phyloP scores from a whole-genome alignment of 169 alveolate species.

The Eimeria sp. region DNA sequence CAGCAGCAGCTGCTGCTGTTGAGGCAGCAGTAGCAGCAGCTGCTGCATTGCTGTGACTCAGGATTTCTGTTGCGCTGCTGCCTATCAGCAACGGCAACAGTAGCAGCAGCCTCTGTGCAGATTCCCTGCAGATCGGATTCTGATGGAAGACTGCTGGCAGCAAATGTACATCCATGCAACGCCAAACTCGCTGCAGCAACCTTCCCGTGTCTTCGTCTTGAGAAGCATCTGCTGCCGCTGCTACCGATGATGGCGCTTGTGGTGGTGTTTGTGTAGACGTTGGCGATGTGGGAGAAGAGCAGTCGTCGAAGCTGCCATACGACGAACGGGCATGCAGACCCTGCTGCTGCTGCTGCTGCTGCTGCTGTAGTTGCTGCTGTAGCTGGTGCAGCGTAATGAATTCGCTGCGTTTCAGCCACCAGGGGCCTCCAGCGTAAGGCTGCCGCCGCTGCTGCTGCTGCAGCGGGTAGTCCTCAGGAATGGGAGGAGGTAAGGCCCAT shows the following conservation, averaged over 20 bases:
- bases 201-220: slow-evolving; percentile 15
- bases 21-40: slow-evolving; percentile 34
- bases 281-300: not conserved
- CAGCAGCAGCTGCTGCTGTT: slow-evolving; percentile 3
- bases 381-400: slow-evolving; percentile 49
- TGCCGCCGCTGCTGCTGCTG: slow-evolving; percentile 68
- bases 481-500: slow-evolving; percentile 60
- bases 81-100: slow-evolving; percentile 62
- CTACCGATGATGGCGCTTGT: slow-evolving; percentile 1
- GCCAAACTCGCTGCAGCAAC: slow-evolving; percentile 66
- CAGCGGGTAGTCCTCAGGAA: slow-evolving; percentile 67
- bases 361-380: slow-evolving; percentile 22
- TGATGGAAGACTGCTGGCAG: slow-evolving; percentile 64
- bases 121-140: slow-evolving; percentile 11
- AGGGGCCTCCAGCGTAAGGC: slow-evolving; percentile 67
- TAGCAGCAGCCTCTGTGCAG: slow-evolving; percentile 53
- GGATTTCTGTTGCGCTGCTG: slow-evolving; percentile 66
- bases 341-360: slow-evolving; percentile 64
- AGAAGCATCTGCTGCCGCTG: not conserved
- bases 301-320: not conserved
- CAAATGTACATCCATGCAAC: slow-evolving; percentile 31
- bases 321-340: slow-evolving; percentile 28
- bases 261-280: not conserved
- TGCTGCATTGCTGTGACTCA: slow-evolving; percentile 60
- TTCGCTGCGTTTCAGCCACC: slow-evolving; percentile 85